phyloP scores from a whole-genome alignment of 306 rosid species.

The Phaseolus lunatus region DNA sequence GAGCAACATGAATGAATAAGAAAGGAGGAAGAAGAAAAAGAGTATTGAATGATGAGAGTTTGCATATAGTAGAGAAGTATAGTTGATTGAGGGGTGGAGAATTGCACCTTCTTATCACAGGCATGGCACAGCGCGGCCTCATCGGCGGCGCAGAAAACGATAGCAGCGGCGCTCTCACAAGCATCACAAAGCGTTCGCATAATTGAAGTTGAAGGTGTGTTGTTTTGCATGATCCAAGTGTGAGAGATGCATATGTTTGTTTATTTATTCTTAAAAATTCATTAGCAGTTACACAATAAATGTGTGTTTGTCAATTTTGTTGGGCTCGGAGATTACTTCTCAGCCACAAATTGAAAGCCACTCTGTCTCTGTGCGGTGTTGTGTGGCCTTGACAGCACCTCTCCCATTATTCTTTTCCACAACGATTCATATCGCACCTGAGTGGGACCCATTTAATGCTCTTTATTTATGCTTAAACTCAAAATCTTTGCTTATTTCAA shows the following conservation, averaged over 20 bases:
- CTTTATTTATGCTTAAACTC: too few species aligned
- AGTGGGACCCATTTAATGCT: conserved; percentile 55
- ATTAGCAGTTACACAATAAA: conserved; percentile 30
- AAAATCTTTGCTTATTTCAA: too few species aligned
- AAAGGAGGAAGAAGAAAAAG: neutral
- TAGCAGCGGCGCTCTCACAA: conserved; percentile 95
- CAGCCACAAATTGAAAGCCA: conserved; percentile 63
- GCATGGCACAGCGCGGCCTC: conserved; percentile 94
- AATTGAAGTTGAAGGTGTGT: conserved; percentile 38
- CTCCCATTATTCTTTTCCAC: conserved; percentile 56
- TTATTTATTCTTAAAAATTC: neutral
- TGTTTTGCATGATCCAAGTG: neutral
- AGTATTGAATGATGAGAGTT: neutral
- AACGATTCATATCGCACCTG: conserved; percentile 47
- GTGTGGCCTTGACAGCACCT: conserved; percentile 43
- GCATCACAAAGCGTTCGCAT: conserved; percentile 99
- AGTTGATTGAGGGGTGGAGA: neutral
- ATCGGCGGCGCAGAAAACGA: conserved; percentile 96
- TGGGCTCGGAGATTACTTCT: conserved; percentile 30
- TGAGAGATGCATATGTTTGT: neutral
- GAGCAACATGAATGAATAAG: neutral
- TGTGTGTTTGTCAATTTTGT: conserved; percentile 53
- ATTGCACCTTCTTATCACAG: conserved; percentile 73
- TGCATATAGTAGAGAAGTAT: neutral
- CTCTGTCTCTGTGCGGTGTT: conserved; percentile 32